Percentiles rank a stretch among this genome's conserved stretches.
Conservation (phyloP, 768 basidiomycete genomes). For the Hortiboletus campestris region DNA sequence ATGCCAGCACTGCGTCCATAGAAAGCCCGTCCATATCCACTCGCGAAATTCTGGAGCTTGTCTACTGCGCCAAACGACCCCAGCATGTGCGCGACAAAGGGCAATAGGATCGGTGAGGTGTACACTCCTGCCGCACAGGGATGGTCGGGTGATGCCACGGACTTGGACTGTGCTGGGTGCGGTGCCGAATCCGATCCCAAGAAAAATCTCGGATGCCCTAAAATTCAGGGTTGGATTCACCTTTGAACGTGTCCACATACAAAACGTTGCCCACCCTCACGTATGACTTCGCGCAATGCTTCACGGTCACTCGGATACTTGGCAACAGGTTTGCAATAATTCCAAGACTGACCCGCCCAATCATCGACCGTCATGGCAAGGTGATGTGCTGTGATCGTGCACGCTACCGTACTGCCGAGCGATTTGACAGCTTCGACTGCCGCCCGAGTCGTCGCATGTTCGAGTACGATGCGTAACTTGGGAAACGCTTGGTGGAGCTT, state of each 20-base stretch:
- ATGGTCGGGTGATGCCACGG: constrained; percentile 63
- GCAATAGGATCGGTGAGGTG: constrained; percentile 89
- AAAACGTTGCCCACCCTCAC: constrained; percentile 51
- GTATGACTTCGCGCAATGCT: constrained; percentile 75
- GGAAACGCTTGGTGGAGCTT: constrained; percentile 85
- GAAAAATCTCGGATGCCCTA: constrained; percentile 94
- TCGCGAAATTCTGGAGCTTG: constrained; percentile 76
- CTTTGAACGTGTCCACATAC: background rate
- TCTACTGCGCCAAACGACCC: constrained; percentile 87
- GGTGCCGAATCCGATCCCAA: constrained; percentile 97
- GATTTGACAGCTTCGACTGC: constrained; percentile 84
- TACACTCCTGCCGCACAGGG: constrained; percentile 96
- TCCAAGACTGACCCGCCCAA: constrained; percentile 93
- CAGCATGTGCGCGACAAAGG: constrained; percentile 84
- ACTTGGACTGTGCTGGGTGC: constrained; percentile 70
- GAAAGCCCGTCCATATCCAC: constrained; percentile 74
- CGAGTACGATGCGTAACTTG: constrained; percentile 88
- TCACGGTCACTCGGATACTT: constrained; percentile 91
- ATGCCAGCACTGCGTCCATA: constrained; percentile 48
- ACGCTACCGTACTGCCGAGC: constrained; percentile 81
- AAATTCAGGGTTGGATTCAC: background rate
- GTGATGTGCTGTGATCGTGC: constrained; percentile 97
- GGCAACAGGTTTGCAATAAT: constrained; percentile 97
- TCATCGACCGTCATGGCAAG: constrained; percentile 92
- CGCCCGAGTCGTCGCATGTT: constrained; percentile 92